phyloP scores from a whole-genome alignment of 2,329 filamentous ascomycete genomes.

The Colletotrichum salicis region DNA sequence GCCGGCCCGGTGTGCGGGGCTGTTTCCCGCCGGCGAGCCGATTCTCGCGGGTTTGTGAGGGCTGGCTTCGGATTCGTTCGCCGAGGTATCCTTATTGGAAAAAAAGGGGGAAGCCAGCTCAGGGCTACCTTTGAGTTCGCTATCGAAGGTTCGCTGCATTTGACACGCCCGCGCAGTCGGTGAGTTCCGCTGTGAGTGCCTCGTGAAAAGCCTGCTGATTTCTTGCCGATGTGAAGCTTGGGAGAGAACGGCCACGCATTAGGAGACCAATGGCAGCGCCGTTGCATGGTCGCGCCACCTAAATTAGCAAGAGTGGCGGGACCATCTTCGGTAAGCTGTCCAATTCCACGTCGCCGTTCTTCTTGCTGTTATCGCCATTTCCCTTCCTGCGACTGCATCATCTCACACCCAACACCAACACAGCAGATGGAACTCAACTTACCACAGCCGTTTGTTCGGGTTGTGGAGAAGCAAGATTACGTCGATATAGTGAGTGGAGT shows the following conservation, averaged over 20 bases:
- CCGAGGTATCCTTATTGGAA: neutral
- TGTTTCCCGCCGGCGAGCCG: neutral
- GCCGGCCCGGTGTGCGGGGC: conserved; percentile 2
- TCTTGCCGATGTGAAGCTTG: conserved; percentile 6
- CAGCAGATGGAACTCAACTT: neutral
- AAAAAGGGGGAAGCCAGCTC: neutral
- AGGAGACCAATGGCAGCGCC: neutral
- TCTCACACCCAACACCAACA: neutral
- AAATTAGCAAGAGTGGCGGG: neutral
- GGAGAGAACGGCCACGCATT: neutral
- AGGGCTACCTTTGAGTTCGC: neutral
- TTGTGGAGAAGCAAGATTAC: neutral
- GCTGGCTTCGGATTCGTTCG: neutral
- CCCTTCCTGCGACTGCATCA: neutral
- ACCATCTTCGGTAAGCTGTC: neutral
- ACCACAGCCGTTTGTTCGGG: neutral
- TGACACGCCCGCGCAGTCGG: neutral
- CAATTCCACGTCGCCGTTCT: neutral
- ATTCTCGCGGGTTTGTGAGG: neutral
- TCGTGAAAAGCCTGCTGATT: conserved; percentile 20
- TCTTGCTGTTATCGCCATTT: neutral
- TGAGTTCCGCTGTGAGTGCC: neutral
- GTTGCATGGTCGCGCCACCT: neutral
- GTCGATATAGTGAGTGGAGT: neutral
- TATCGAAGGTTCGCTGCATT: neutral